Evolutionary conservation across 352 stramenopile species (phyloP).

Genomic region (Halophytophthora polymorphica): DNA sequence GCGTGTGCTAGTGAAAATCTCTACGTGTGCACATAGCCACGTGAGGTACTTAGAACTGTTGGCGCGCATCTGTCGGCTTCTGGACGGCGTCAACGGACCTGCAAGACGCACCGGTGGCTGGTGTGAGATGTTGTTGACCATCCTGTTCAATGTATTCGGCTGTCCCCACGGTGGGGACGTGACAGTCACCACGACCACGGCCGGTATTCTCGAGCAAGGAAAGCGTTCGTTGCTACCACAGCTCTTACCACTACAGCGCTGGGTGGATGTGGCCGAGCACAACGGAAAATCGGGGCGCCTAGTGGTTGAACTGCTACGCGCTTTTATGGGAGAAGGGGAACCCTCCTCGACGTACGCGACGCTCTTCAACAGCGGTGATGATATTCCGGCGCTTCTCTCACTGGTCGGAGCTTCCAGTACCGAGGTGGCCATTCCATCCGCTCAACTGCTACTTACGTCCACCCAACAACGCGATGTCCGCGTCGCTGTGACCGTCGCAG

Average conservation of each 20-base stretch:
- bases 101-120: constrained; percentile 15
- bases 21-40: constrained; percentile 30
- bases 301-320: constrained; percentile 53
- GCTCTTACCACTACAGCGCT: constrained; percentile 52
- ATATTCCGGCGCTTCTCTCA: constrained; percentile 49
- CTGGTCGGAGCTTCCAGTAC: constrained; percentile 29
- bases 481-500: constrained; percentile 65
- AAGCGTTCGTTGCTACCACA: constrained; percentile 41
- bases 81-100: constrained; percentile 16
- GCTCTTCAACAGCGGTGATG: constrained; percentile 52
- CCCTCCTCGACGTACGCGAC: constrained; percentile 16
- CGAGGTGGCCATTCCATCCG: constrained; percentile 40
- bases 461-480: constrained; percentile 51
- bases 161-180: constrained; percentile 18
- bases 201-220: constrained; percentile 20
- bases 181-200: not conserved
- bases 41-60: constrained; percentile 37
- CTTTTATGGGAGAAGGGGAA: constrained; percentile 33
- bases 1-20: constrained; percentile 47
- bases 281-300: constrained; percentile 34
- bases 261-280: constrained; percentile 32
- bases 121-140: constrained; percentile 36
- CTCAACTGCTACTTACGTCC: constrained; percentile 39
- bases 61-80: constrained; percentile 20
- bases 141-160: constrained; percentile 69